These are phyloP conservation scores for Aspergillus incahuasiensis DNA, from an alignment of 495 filamentous ascomycete genomes.

Conservation along the genomic window DNA sequence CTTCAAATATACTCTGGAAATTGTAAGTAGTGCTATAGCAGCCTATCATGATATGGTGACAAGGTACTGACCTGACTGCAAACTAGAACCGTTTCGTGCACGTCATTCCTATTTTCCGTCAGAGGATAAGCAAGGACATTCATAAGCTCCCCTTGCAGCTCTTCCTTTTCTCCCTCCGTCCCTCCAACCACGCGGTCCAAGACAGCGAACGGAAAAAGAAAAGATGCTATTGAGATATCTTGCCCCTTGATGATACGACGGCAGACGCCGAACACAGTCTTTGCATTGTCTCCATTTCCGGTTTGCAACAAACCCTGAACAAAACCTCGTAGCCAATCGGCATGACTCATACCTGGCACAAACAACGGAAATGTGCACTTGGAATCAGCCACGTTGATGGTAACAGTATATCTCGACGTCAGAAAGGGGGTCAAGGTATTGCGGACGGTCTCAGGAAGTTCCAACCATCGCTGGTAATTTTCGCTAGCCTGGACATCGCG, in stretches of 20 bases:
- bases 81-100: conserved; percentile 66
- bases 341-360: conserved; percentile 55
- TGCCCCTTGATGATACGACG: conserved; percentile 75
- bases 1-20: conserved; percentile 74
- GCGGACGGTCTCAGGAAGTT: conserved; percentile 66
- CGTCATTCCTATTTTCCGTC: conserved; percentile 45
- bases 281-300: conserved; percentile 61
- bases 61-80: conserved; percentile 68
- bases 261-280: conserved; percentile 72
- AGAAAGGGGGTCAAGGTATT: conserved; percentile 80
- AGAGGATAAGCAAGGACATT: conserved; percentile 62
- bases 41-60: neutral
- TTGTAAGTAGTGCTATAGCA: neutral
- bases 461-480: conserved; percentile 66
- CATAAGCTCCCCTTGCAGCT: conserved; percentile 66
- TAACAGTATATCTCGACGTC: conserved; percentile 73
- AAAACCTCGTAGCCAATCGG: conserved; percentile 72
- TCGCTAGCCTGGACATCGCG: conserved; percentile 48
- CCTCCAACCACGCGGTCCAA: conserved; percentile 74
- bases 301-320: conserved; percentile 77
- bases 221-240: conserved; percentile 76
- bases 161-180: conserved; percentile 56
- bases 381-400: conserved; percentile 46
- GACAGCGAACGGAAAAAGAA: conserved; percentile 79
- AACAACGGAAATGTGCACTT: conserved; percentile 75